Evolutionary conservation across 2,329 filamentous ascomycete genomes (phyloP).

Genomic region (Epicoccum nigrum): DNA sequence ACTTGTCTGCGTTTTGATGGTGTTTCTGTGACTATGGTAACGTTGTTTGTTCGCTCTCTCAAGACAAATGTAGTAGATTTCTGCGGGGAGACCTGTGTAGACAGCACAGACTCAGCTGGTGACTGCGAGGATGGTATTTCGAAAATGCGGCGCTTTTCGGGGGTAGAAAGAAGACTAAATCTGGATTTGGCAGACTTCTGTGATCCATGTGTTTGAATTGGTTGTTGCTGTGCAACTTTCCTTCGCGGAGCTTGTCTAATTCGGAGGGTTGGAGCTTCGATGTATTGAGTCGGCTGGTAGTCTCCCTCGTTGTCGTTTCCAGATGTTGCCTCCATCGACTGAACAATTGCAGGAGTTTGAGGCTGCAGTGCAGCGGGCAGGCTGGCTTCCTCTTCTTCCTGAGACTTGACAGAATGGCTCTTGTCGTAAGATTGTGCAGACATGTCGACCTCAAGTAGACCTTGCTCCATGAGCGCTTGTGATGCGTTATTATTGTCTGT

Average conservation of each 20-base stretch:
- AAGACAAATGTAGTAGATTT: conserved; percentile 25
- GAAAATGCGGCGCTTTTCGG: conserved; percentile 38
- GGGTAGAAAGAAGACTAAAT: conserved; percentile 41
- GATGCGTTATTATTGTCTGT: conserved; percentile 22
- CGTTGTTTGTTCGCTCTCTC: conserved; percentile 22
- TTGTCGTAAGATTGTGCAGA: background rate
- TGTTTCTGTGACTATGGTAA: conserved; percentile 22
- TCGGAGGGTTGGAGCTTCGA: conserved; percentile 27
- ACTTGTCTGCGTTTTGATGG: conserved; percentile 42
- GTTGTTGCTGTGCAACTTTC: background rate
- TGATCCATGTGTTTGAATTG: background rate
- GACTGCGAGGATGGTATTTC: conserved; percentile 47
- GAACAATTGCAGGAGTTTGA: background rate
- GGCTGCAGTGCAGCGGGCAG: background rate
- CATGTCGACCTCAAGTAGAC: conserved; percentile 6
- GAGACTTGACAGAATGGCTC: background rate
- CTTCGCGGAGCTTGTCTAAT: conserved; percentile 17
- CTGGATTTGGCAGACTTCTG: conserved; percentile 21
- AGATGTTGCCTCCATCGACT: background rate
- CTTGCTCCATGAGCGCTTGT: conserved; percentile 26
- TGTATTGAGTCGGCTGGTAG: conserved; percentile 39
- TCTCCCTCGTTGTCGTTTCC: conserved; percentile 25
- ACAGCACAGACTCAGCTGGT: conserved; percentile 38
- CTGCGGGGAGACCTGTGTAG: conserved; percentile 33
- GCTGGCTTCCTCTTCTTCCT: background rate